phyloP scores from a whole-genome alignment of 495 filamentous ascomycete species.

The Penicillium flavigenum region DNA sequence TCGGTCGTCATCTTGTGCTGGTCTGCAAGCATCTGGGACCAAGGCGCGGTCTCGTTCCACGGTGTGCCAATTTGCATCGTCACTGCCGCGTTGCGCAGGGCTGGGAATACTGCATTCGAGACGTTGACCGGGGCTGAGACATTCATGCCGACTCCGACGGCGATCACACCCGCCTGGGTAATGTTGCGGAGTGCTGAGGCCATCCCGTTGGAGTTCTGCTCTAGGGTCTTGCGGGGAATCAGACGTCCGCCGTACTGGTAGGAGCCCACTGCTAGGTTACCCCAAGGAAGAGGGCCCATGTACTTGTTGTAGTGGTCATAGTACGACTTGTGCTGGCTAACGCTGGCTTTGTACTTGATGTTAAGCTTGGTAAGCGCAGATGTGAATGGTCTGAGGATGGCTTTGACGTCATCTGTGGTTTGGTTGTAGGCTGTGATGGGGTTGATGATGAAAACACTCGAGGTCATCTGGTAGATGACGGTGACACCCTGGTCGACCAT shows the following conservation, averaged over 20 bases:
- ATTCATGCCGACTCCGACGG: constrained; percentile 47
- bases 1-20: constrained; percentile 42
- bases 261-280: constrained; percentile 44
- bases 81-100: constrained; percentile 54
- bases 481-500: constrained; percentile 53
- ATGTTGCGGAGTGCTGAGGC: constrained; percentile 38
- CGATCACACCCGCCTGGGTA: constrained; percentile 41
- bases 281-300: constrained; percentile 39
- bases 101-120: constrained; percentile 55
- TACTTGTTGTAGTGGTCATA: constrained; percentile 49
- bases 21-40: constrained; percentile 38
- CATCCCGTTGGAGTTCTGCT: constrained; percentile 45
- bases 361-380: constrained; percentile 27
- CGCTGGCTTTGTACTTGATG: constrained; percentile 28
- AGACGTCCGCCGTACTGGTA: constrained; percentile 60
- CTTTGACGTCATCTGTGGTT: constrained; percentile 28
- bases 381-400: constrained; percentile 35
- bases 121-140: constrained; percentile 40
- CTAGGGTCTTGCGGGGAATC: constrained; percentile 50
- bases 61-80: constrained; percentile 41
- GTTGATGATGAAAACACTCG: constrained; percentile 44
- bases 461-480: constrained; percentile 49
- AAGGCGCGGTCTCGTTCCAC: constrained; percentile 49
- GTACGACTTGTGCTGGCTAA: constrained; percentile 42
- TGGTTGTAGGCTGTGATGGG: constrained; percentile 41